Base-by-base conservation (phyloP, 2,329 filamentous ascomycete genomes). In the Talaromyces rugulosus region DNA sequence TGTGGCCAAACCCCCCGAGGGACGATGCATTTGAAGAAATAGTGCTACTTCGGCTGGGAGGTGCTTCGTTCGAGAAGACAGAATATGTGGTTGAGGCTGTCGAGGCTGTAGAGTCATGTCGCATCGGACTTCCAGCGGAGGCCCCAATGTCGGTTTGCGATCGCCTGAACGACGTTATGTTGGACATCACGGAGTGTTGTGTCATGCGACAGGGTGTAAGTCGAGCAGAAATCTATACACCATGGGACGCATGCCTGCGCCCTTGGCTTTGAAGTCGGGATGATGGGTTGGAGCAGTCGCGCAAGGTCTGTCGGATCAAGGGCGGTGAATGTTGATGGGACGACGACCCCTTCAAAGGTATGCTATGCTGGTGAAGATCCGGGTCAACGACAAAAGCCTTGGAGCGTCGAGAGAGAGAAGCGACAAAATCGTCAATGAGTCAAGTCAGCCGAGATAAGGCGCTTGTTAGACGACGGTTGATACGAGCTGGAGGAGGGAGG, bases 21-120 rank as follows among this genome's bases (percentile, higher is more conserved):
- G 70, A 70, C 61, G 85, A 91, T n/a, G 83, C 83, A 65, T 86
- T 83, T 34, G 91, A 94, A 18, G 89, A 91, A 66, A 89, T 81
- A 55, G 89, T 89, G 74, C 88, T 91, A 44, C 87, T 85, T 56
- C 83, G 80, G 69, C 82, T 85, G n/a, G 82, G 82, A 3, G 77
- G 70, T 64, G 81, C 78, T 12, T 78, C 77, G 66, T 78, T 79
- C 3, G 82, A 81, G 50, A 75, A 79, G 58, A 75, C 70, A 2
- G 83, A 84, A 67, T 81, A 82, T 53, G 77, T 71, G 1, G 83
- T 85, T 7, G 83, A 85, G 66, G 73, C 80, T 28, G 81, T 84
- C 11, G 84, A 85, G 42, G 82, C 81, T 33, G 75, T 83, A 6
- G 84, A 86, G 23, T 79, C 79, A 72, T 85, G 82, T 66, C 83